A percentile compares a stretch with the other conserved stretches of the same genome.
phyloP scores from a whole-genome alignment of 768 basidiomycete genomes.

The Paxillus involutus region DNA sequence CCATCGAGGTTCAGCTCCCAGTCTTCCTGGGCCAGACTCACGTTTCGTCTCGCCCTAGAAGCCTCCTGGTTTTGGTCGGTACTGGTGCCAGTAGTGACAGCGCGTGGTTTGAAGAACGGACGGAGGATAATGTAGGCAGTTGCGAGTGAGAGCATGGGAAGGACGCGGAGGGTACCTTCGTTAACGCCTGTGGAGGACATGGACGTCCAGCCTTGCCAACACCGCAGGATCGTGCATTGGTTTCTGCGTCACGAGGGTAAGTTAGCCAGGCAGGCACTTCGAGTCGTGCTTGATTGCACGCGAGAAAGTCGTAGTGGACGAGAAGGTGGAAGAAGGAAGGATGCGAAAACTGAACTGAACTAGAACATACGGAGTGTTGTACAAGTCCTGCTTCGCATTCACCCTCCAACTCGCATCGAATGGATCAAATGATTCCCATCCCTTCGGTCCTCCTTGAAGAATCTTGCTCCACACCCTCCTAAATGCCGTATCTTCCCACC shows the following conservation, averaged over 20 bases:
- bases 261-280: neutral
- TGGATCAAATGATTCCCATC: conserved; percentile 52
- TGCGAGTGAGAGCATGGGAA: conserved; percentile 53
- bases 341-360: neutral
- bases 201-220: conserved; percentile 61
- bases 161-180: conserved; percentile 65
- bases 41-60: conserved; percentile 16
- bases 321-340: neutral
- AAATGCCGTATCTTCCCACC: conserved; percentile 53
- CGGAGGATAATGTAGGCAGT: conserved; percentile 64
- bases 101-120: conserved; percentile 57
- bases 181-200: conserved; percentile 52
- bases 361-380: conserved; percentile 53
- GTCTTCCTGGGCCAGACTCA: conserved; percentile 42
- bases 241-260: conserved; percentile 33
- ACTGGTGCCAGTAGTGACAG: neutral
- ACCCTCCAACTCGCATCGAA: conserved; percentile 49
- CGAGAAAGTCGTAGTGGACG: too few relatives aligned
- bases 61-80: neutral
- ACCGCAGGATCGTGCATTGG: conserved; percentile 53
- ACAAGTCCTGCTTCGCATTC: conserved; percentile 58
- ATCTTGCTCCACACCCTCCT: conserved; percentile 43
- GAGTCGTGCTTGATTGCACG: neutral
- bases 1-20: conserved; percentile 58
- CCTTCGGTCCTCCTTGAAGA: conserved; percentile 32